phyloP scores from a whole-genome alignment of 768 basidiomycete genomes.

The Mycena pura region DNA sequence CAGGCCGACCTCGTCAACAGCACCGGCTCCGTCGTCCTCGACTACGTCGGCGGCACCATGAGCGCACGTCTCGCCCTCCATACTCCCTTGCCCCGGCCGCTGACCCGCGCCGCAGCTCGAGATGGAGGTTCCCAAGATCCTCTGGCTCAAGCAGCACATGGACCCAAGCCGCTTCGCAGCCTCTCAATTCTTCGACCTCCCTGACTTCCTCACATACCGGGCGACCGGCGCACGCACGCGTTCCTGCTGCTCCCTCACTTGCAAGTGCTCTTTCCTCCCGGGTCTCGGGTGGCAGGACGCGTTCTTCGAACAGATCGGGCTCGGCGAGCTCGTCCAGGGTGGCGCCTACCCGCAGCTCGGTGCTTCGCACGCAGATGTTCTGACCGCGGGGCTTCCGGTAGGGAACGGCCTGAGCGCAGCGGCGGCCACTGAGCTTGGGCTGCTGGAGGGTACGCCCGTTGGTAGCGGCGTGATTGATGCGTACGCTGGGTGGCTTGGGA shows the following conservation, averaged over 20 bases:
- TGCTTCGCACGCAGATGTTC: conserved; percentile 62
- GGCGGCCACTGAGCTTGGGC: conserved; percentile 86
- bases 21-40: conserved; percentile 82
- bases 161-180: conserved; percentile 65
- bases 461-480: conserved; percentile 97
- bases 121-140: conserved; percentile 97
- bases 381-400: conserved; percentile 87
- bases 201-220: conserved; percentile 95
- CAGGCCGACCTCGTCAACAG: conserved; percentile 92
- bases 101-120: conserved; percentile 66
- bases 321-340: conserved; percentile 71
- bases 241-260: conserved; percentile 92
- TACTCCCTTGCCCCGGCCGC: neutral
- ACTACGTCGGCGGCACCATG: conserved; percentile 97
- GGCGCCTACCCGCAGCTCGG: conserved; percentile 81
- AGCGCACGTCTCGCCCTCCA: conserved; percentile 60
- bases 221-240: conserved; percentile 79
- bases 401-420: conserved; percentile 79
- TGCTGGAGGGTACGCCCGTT: conserved; percentile 86
- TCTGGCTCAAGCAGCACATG: conserved; percentile 97
- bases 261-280: conserved; percentile 95
- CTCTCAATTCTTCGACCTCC: conserved; percentile 89
- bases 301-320: conserved; percentile 88
- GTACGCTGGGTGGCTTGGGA: conserved; percentile 97
- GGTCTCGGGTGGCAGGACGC: conserved; percentile 85